Conservation (phyloP, 2,329 filamentous ascomycete genomes). For the Cercospora nicotianae region DNA sequence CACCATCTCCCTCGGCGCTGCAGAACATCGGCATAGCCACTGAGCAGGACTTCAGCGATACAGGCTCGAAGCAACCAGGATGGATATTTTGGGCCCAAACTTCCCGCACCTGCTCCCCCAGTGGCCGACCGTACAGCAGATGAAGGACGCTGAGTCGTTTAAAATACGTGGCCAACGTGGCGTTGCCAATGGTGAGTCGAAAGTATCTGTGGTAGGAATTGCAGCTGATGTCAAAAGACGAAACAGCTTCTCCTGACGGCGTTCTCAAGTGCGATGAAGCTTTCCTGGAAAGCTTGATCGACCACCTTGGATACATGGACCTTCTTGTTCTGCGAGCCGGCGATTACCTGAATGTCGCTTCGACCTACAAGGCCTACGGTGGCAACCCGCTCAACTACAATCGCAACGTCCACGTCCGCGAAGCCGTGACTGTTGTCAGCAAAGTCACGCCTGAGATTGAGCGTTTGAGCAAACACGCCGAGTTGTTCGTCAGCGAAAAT, state of each 20-base stretch:
- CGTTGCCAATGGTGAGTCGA: constrained; percentile 14
- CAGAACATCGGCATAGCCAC: neutral
- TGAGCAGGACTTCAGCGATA: neutral
- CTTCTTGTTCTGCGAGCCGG: neutral
- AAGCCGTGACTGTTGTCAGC: constrained; percentile 9
- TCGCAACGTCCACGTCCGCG: neutral
- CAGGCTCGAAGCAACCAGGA: neutral
- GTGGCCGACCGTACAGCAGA: constrained; percentile 2
- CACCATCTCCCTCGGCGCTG: too few relatives aligned
- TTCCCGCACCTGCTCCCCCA: constrained; percentile 16
- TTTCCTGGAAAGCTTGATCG: constrained; percentile 14
- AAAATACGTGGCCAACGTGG: constrained; percentile 12
- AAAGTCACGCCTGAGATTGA: constrained; percentile 12
- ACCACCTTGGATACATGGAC: constrained; percentile 5
- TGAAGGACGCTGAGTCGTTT: neutral
- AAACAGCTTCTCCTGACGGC: neutral
- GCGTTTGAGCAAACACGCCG: constrained; percentile 13
- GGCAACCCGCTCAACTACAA: constrained; percentile 11
- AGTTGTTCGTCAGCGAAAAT: constrained; percentile 10
- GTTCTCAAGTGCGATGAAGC: constrained; percentile 12
- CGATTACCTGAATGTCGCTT: neutral
- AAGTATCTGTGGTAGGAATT: neutral
- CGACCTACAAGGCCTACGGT: neutral
- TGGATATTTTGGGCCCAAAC: constrained; percentile 16
- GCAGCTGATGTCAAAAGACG: constrained; percentile 12